Evolutionary conservation across 805 yeast species (phyloP).

Genomic region (Nakazawaea ernobii): DNA sequence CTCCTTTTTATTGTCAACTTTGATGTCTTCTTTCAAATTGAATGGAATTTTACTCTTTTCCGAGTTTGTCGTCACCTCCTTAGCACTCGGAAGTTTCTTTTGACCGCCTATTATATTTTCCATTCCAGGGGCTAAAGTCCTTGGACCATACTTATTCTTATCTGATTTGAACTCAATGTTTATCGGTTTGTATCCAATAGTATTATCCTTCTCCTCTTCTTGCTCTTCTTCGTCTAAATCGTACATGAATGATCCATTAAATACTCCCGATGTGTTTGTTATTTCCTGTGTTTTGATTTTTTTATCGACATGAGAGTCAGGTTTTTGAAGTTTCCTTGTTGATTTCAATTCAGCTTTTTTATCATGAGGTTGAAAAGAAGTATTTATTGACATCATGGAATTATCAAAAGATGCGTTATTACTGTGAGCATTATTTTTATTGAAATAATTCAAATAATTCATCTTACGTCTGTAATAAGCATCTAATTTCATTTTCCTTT

Average conservation of each 20-base stretch:
- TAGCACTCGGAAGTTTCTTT: neutral
- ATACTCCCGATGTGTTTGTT: slow-evolving; percentile 8
- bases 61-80: neutral
- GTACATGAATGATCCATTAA: slow-evolving; percentile 9
- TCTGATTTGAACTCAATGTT: slow-evolving; percentile 1
- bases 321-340: neutral
- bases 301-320: slow-evolving; percentile 1
- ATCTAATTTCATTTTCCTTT: slow-evolving; percentile 11
- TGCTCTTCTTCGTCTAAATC: slow-evolving; percentile 10
- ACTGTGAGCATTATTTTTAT: neutral
- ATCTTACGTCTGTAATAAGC: slow-evolving; percentile 9
- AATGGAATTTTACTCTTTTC: neutral
- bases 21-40: neutral
- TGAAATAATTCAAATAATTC: slow-evolving; percentile 11
- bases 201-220: neutral
- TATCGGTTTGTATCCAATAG: slow-evolving; percentile 3
- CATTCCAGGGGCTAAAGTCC: slow-evolving; percentile 4
- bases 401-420: neutral
- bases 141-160: slow-evolving; percentile 7
- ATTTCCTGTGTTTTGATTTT: neutral
- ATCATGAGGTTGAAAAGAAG: slow-evolving; percentile 2
- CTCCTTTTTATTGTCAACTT: neutral
- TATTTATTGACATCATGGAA: slow-evolving; percentile 1
- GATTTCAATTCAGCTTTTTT: slow-evolving; percentile 1
- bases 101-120: slow-evolving; percentile 3